These are phyloP conservation scores for Pneumocystis oryctolagi DNA, from an alignment of 1,139 yeast species.

Conservation along the genomic window DNA sequence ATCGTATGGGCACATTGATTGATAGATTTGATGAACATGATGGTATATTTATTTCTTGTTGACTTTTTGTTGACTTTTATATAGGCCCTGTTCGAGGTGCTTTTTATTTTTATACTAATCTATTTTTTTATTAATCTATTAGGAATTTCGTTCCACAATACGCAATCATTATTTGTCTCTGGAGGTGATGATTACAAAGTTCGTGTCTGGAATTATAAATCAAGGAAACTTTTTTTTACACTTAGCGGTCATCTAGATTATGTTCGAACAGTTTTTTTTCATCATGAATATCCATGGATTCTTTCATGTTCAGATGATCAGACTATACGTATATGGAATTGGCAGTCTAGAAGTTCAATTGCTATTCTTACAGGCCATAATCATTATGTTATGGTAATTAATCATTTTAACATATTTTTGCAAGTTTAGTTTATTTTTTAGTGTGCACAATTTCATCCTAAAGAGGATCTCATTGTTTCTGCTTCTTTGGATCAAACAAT, in stretches of 20 bases:
- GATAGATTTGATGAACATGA: conserved; percentile 96
- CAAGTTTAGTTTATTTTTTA: background rate
- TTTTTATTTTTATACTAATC: background rate
- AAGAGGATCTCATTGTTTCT: conserved; percentile 84
- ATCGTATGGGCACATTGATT: conserved; percentile 94
- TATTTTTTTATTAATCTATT: conserved; percentile 25
- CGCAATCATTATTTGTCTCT: conserved; percentile 91
- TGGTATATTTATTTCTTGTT: conserved; percentile 53
- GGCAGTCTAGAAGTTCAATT: conserved; percentile 89
- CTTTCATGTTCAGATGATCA: conserved; percentile 95
- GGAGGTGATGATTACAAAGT: conserved; percentile 95
- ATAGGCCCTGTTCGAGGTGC: background rate
- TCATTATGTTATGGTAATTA: conserved; percentile 67
- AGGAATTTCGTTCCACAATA: conserved; percentile 89
- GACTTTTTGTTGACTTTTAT: background rate
- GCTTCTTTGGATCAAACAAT: conserved; percentile 98
- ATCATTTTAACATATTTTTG: background rate
- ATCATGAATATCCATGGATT: conserved; percentile 94
- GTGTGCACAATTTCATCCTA: conserved; percentile 92
- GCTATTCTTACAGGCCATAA: conserved; percentile 97
- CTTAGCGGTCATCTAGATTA: conserved; percentile 87
- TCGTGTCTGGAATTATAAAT: conserved; percentile 89
- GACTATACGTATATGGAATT: conserved; percentile 96
- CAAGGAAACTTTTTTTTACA: conserved; percentile 82
- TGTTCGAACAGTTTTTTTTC: conserved; percentile 87